Base-by-base conservation (phyloP, 169 alveolate genomes). In the Theileria equi region DNA sequence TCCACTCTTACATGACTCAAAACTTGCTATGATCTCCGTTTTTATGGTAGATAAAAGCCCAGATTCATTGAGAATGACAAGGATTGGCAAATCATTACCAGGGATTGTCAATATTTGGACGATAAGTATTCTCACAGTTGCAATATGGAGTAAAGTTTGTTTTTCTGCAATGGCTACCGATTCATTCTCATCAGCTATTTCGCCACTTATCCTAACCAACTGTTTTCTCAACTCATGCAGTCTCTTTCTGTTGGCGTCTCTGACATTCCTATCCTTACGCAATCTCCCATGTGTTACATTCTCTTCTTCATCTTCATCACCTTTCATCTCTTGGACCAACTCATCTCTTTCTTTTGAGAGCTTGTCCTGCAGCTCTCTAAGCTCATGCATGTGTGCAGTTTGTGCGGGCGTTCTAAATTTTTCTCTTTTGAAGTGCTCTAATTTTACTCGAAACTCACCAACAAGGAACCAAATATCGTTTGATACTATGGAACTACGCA, bases 401-500 rank as follows among this genome's bases (percentile, higher is more conserved):
- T 64, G 78, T 16, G 57, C 66, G 6, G 52, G 28, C 0, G 79
- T 74, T 11, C 57, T 41, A 31, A 57, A 55, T 5, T 71, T 71
- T 17, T 59, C 48, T 17, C 41, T 55, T 40, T 74, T 57, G 43
- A 74, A 65, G 16, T 74, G 65, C 53, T 74, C 80, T 48, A 74
- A 38, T 5, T 64, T 64, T 31, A 74, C 29, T 5, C 84, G 64
- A 21, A 65, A 74, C 29, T 74, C 84, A 28, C 84, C 84, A 4
- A 74, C 40, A 16, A 74, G 50, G n/a, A 71, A 59, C 84, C 84
- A 74, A 17, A 74, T 31, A 49, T 74, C 73, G 32, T 54, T 55
- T 11, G 54, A 54, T 40, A 31, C 36, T 50, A 74, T 26, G 17
- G 71, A 54, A 2, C 64, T 13, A 5, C 80, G 50, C 17, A 64